phyloP scores from a whole-genome alignment of 768 basidiomycete species.

The Coprinopsis cinerea region DNA sequence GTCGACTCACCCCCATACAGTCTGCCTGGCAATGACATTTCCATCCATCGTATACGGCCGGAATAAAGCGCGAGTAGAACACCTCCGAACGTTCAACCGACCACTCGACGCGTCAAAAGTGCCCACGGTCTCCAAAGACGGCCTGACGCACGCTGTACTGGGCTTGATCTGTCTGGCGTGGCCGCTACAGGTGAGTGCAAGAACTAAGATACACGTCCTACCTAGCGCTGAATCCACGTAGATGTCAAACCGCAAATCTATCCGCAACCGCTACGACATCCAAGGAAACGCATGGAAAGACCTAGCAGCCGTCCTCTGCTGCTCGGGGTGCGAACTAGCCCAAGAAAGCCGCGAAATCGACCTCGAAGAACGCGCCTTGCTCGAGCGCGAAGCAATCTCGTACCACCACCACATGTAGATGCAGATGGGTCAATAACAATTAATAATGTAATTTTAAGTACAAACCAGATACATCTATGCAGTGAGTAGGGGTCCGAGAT shows the following conservation, averaged over 20 bases:
- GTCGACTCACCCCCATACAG: neutral
- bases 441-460: conserved; percentile 2
- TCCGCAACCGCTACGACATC: conserved; percentile 28
- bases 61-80: conserved; percentile 16
- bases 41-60: conserved; percentile 16
- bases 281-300: conserved; percentile 26
- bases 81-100: conserved; percentile 11
- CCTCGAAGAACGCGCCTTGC: conserved; percentile 29
- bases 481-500: neutral
- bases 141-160: conserved; percentile 14
- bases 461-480: neutral
- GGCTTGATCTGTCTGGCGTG: conserved; percentile 17
- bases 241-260: conserved; percentile 13
- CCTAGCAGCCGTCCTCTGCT: conserved; percentile 27
- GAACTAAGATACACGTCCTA: neutral
- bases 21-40: conserved; percentile 14
- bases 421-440: neutral
- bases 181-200: conserved; percentile 15
- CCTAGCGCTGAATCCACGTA: neutral
- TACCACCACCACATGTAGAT: neutral
- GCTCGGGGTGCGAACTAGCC: conserved; percentile 33
- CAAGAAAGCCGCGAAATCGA: conserved; percentile 36
- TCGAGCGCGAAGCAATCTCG: neutral
- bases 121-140: conserved; percentile 12
- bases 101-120: conserved; percentile 6